Base-by-base conservation (phyloP, 202 grass and related monocot genomes). In the Setaria viridis region DNA sequence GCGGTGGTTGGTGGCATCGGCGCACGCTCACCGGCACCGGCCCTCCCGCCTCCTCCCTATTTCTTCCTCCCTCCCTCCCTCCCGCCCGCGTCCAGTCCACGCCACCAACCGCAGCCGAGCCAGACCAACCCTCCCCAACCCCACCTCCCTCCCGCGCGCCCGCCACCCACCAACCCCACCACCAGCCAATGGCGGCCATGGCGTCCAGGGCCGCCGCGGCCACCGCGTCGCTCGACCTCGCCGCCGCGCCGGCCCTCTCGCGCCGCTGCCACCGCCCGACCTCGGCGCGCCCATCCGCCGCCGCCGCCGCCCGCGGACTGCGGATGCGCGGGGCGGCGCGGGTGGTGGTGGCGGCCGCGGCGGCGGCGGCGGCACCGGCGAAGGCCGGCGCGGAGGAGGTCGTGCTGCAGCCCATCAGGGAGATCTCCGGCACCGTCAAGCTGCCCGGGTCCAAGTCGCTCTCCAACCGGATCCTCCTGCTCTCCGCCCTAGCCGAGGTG, bases 391-490 rank as follows among this genome's bases (percentile, higher is more conserved):
- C 84, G 37, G 88, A 94, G 35, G 97, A 96, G 90, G 74, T 99
- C 47, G 85, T 94, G 72, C 90, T 96, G 51, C 91, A 99, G 85
- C 96, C 93, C 13, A 99, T 99, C 85, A 80, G 84, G 80, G 97
- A 99, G 88, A 97, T 99, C 88, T 99, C 97, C 32, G 93, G 96
- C 34, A 85, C 89, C 54, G 89, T 99, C 7, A 90, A 92, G 64
- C 88, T 99, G 79, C 97, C 97, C 0, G 97, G 97, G 3, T 99
- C 97, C 78, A 99, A 99, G 86, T 99, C 97, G 20, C 89, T 99
- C 9, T 99, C 97, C 68, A 99, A 99, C 89, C 90, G 97, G 84
- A 97, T 94, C 89, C 97, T 99, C 59, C 97, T 99, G 5, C 92
- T 99, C 46, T 88, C 94, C 17, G 94, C 97, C 11, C 85, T 99